Evolutionary conservation across 768 basidiomycete genomes (phyloP), one percentile per base, ranked within the genome.

Genomic region (Rhodosporidiobolus sp.): DNA sequence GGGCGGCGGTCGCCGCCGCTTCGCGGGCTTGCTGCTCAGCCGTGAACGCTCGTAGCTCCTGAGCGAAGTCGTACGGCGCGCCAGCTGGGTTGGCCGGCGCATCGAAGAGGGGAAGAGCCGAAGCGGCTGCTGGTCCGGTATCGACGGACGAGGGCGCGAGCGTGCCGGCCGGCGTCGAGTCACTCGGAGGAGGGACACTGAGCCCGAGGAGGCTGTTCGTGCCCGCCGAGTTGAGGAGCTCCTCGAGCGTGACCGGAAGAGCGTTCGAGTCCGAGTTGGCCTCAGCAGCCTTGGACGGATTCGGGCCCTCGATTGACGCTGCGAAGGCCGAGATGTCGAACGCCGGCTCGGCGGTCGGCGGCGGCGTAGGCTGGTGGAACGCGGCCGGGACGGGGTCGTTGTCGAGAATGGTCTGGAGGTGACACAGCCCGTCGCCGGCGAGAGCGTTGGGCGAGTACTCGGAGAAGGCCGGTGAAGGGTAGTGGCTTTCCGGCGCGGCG

Each of bases 401-500:
- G 58, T 60, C 67, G 67, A 75, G 67, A 28, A 75, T 75, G 50
- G 67, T 64, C 48, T 71, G 59, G 20, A 75, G 58, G 28, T 75
- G 64, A 6, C 43, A n/a, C 38, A 70, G 62, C 28, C 66, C 49
- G 58, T 75, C 74, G 46, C 35, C 17, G 20, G 56, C 53, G 10
- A 75, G 65, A 1, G 50, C 59, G 10, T 63, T 34, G 12, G 71
- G 68, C 8, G 71, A 64, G 63, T 67, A 72, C 32, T 34, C 49
- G 24, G 71, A 54, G 58, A 76, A 72, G 1, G 75, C 68, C 0
- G 71, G 75, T 26, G 75, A 76, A 11, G 71, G 68, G 65, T 70
- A 72, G 50, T 76, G 75, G n/a, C 58, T 62, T 58, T 75, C 74
- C 0, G 67, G 69, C 24, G 60, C 34, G 16, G 61, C 58, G 66